phyloP scores from a whole-genome alignment of 2,329 filamentous ascomycete species.

The Fusarium nematophilum region DNA sequence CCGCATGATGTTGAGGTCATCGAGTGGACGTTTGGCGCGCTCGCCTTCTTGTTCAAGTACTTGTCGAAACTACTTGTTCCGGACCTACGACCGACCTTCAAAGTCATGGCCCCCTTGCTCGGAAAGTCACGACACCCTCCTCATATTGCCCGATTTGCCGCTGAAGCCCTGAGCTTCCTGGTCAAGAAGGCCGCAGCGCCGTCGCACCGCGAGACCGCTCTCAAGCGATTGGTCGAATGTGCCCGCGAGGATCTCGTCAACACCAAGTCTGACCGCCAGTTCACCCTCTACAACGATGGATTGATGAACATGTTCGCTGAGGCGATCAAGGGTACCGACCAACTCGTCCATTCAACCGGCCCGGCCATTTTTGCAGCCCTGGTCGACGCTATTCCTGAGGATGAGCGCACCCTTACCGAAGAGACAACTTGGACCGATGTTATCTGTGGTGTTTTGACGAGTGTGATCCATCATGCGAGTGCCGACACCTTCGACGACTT shows the following conservation, averaged over 20 bases:
- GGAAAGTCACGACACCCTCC: conserved; percentile 85
- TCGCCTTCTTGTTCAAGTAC: conserved; percentile 98
- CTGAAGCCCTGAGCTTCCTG: conserved; percentile 94
- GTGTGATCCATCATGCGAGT: conserved; percentile 84
- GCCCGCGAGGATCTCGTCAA: conserved; percentile 75
- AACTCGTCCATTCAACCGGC: conserved; percentile 70
- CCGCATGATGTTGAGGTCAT: conserved; percentile 88
- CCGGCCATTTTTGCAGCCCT: conserved; percentile 64
- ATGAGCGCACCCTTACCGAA: conserved; percentile 61
- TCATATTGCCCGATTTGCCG: conserved; percentile 91
- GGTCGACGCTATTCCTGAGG: conserved; percentile 61
- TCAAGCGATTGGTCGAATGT: conserved; percentile 78
- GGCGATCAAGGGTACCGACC: conserved; percentile 73
- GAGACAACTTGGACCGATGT: conserved; percentile 70
- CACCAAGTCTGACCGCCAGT: conserved; percentile 65
- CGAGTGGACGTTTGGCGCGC: conserved; percentile 94
- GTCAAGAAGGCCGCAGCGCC: conserved; percentile 87
- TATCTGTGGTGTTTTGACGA: conserved; percentile 80
- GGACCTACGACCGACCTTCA: conserved; percentile 85
- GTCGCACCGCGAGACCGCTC: conserved; percentile 78
- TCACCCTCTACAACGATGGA: conserved; percentile 82
- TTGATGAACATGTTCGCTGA: conserved; percentile 94
- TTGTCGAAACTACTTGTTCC: conserved; percentile 87
- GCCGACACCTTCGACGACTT: conserved; percentile 78
- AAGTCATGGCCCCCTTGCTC: conserved; percentile 84